Base-by-base conservation (phyloP, 1,284 basidiomycete species). In the Fomitopsis palustris region DNA sequence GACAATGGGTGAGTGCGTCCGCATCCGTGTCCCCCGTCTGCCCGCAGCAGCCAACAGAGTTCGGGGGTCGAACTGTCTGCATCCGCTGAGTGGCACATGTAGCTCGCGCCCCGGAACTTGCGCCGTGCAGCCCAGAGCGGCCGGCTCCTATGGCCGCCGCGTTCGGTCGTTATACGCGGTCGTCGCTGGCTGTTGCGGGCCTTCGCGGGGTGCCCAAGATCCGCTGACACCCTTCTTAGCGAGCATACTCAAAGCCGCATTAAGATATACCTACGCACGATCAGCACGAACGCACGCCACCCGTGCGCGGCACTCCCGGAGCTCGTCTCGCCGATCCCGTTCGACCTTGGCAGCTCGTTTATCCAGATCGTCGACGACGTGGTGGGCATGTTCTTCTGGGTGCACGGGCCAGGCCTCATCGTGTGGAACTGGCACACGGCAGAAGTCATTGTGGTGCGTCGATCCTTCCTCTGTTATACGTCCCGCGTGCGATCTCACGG, bases 351-450 rank as follows among this genome's bases (percentile, higher is more conserved):
- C 21, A 72, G 63, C 35, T 76, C 75, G 16, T 75, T 77, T 60
- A 69, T 84, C 4, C 80, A 84, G 64, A 74, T 85, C 51, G 81
- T 77, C 7, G 75, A 80, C 33, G 84, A 86, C 54, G 69, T 83
- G 23, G 64, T 85, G 41, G 81, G 77, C 8, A 69, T 83, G 55
- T 78, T 81, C 68, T 75, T 75, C 55, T 75, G 70, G 63, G 58
- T 72, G 0, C 67, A 71, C 1, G 69, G 65, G 2, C 74, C 73
- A 1, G 70, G 75, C 0, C 68, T 85, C 9, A 61, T 80, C 27
- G 70, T 85, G 23, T 86, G 81, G 82, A 80, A 83, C 57, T 86
- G 85, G 84, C 76, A 68, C 60, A 77, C 74, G 1, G 81, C 78
- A 0, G 63, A 70, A 12, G n/a, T 74, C 29, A 65, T 83, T 43